phyloP scores from a whole-genome alignment of 768 basidiomycete species.

The Macrolepiota albuminosa region DNA sequence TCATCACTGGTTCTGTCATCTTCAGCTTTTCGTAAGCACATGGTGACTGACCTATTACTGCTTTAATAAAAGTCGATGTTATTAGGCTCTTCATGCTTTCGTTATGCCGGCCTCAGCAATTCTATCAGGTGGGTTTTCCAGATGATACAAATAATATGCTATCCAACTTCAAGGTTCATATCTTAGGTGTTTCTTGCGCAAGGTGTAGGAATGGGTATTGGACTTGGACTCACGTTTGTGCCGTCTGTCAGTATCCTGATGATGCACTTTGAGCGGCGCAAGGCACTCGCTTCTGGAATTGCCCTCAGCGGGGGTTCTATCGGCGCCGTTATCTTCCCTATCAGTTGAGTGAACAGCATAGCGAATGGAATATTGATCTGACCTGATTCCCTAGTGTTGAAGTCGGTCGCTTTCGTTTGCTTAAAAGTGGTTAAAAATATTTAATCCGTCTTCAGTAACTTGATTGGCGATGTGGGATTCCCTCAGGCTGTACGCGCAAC shows the following conservation, averaged over 20 bases:
- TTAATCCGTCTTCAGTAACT: conserved; percentile 14
- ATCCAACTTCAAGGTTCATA: not conserved
- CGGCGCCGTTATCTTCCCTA: conserved; percentile 31
- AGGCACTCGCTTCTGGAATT: conserved; percentile 37
- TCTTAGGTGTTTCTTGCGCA: conserved; percentile 19
- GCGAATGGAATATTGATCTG: not conserved
- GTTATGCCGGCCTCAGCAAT: conserved; percentile 27
- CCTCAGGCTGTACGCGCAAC: conserved; percentile 21
- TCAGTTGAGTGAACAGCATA: conserved; percentile 13
- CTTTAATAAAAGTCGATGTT: not conserved
- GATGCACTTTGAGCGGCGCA: conserved; percentile 36
- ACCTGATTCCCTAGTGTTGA: conserved; percentile 17
- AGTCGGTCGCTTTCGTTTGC: conserved; percentile 4
- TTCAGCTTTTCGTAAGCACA: conserved; percentile 16
- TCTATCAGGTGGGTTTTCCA: conserved; percentile 21
- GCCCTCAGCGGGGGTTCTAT: conserved; percentile 3
- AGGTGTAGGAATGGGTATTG: conserved; percentile 28
- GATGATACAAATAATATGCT: not conserved
- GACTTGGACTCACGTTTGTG: conserved; percentile 31
- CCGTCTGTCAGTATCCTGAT: conserved; percentile 38
- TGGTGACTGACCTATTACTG: not conserved
- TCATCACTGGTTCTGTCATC: conserved; percentile 13
- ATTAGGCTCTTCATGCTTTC: conserved; percentile 32
- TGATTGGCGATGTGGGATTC: conserved; percentile 19
- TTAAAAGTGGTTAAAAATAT: not conserved